Evolutionary conservation across 208 protist species (phyloP), one percentile per base, ranked within the genome.

Genomic region (Acanthamoeba lenticulata): DNA sequence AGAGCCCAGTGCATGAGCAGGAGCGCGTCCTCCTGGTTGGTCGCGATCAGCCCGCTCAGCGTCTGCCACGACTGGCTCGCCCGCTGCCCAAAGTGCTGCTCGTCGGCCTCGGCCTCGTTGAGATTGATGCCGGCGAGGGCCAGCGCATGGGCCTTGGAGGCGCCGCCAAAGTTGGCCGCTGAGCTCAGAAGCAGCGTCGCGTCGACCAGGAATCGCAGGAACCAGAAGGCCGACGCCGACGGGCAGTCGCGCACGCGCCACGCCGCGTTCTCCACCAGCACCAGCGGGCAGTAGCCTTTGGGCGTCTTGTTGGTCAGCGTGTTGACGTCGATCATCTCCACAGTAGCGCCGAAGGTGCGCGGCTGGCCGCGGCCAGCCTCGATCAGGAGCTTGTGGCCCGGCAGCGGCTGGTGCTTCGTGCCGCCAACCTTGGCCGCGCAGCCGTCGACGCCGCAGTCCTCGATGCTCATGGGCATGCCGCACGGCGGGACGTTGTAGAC

Each of bases 21-120:
- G 27, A 88, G 42, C 17, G 49, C 45, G 42, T 88, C 79, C 44
- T 88, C 79, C 27, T 88, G 45, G 79, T 88, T 88, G 79, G 34
- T 4, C 15, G 42, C 34, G n/a, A 88, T 17, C 40, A 88, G 42
- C 9, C 32, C 13, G 42, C 79, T 88, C 29, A 88, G 79, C 24
- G n/a, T 24, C 45, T 88, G 47, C 36, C 36, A 88, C n/a, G 79
- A 88, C 49, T 88, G 45, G 49, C 44, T 34, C n/a, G 55, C 4
- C 34, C 79, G 27, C 42, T 88, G n/a, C 5, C 38, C 42, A 38
- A 40, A 88, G 44, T 88, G 55, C 19, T 55, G 27, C 24, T 45
- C 40, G 32, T 29, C 32, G 3, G 15, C 49, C 21, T 27, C 27
- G 42, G n/a, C n/a, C n/a, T 88, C 32, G 13, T 24, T 29, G 7